Evolutionary conservation across 2,329 filamentous ascomycete genomes (phyloP), one percentile per base, ranked within the genome.

Genomic region (Clonostachys chloroleuca): DNA sequence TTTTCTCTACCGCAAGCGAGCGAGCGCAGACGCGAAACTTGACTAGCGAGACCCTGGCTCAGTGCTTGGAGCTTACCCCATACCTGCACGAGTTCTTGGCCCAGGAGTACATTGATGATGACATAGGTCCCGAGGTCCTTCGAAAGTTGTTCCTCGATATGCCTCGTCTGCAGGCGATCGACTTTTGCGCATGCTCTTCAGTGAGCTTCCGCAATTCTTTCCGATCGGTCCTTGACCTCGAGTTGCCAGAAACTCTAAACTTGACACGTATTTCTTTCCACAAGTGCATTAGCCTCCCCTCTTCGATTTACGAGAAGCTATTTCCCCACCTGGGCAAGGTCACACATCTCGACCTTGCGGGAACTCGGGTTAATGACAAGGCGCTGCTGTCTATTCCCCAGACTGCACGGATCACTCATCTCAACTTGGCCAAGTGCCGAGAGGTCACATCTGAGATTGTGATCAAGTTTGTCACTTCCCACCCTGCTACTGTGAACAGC

Each of bases 81-180:
- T 83, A 86, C 57, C 71, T 94, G 34, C 83, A 84, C 58, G 89
- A 92, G 66, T 89, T 91, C 59, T 72, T 92, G 44, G 81, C 83
- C 16, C 88, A 92, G 68, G 89, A 94, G 66, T 87, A 92, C 56
- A 74, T 94, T 45, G 87, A 92, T 60, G 82, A 85, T 44, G 89
- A 94, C 55, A 72, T 92, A 42, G 78, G 83, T 56, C 71, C 73
- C n/a, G 72, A 78, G 14, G 84, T 92, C 16, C 66, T 92, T 40
- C 72, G 75, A 51, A 90, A 88, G 64, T 69, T 94, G 40, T 82
- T 92, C 57, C 81, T 81, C 51, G 80, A 77, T 10, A 72, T 90
- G 50, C 80, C 83, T 2, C 68, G 73, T 43, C 67, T 94, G 46
- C 74, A 77, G 50, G 87, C 85, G 2, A 58, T 92, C 18, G 89